These are phyloP conservation scores for Diphasiastrum complanatum DNA, from an alignment of 83 land plant species.

Conservation along the genomic window DNA sequence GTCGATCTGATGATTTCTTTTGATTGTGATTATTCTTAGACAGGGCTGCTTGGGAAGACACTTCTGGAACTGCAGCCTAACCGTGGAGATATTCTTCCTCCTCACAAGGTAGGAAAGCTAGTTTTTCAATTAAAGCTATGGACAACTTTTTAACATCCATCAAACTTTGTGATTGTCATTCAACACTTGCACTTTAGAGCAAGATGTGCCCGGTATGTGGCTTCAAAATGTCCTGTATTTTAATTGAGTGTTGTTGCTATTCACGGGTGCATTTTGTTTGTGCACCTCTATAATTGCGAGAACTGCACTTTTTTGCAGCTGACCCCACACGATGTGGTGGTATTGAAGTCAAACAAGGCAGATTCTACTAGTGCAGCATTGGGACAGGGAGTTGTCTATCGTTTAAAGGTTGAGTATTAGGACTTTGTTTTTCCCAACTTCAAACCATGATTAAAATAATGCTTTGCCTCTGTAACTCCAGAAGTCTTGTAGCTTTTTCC, in stretches of 20 bases:
- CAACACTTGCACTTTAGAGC: too few relatives aligned
- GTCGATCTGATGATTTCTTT: not conserved
- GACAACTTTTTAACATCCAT: too few relatives aligned
- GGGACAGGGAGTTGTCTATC: conserved; percentile 97
- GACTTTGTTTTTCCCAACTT: not conserved
- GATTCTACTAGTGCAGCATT: conserved; percentile 64
- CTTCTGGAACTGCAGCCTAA: conserved; percentile 84
- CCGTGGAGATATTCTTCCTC: conserved; percentile 87
- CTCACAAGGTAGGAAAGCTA: conserved; percentile 63
- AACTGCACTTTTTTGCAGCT: conserved; percentile 44
- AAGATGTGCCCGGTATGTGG: too few relatives aligned
- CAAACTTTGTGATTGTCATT: conserved; percentile 2
- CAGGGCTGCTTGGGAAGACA: conserved; percentile 91
- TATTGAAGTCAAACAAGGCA: conserved; percentile 79
- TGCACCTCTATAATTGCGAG: too few relatives aligned
- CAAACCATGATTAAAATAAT: not conserved
- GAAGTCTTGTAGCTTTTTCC: not conserved
- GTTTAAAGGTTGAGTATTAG: conserved; percentile 59
- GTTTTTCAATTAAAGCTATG: not conserved
- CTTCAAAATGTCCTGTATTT: too few relatives aligned
- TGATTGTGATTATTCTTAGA: conserved; percentile 32
- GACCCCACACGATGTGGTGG: conserved; percentile 87
- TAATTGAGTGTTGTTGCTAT: not conserved
- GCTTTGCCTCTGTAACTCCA: too few relatives aligned
- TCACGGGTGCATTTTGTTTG: not conserved